phyloP scores from a whole-genome alignment of 192 early-diverging fungal genomes.

The Diversispora eburnea region DNA sequence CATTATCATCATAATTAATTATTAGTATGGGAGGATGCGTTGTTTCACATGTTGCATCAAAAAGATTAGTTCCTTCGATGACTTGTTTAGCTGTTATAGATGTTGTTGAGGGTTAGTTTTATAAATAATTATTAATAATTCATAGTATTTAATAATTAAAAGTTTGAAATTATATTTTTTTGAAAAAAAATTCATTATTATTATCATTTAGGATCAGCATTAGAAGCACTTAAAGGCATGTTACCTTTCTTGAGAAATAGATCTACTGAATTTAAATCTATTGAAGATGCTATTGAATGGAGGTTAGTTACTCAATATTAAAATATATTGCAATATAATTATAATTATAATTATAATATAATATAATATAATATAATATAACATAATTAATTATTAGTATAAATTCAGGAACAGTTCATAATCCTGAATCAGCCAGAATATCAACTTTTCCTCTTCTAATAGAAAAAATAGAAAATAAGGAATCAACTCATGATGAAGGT shows the following conservation, averaged over 20 bases:
- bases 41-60: constrained; percentile 58
- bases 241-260: constrained; percentile 41
- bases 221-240: constrained; percentile 55
- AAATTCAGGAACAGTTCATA: constrained; percentile 60
- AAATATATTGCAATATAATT: not conserved
- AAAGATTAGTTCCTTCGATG: constrained; percentile 45
- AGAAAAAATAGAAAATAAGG: constrained; percentile 22
- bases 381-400: constrained; percentile 34
- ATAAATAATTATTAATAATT: not conserved
- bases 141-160: not conserved
- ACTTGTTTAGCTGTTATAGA: constrained; percentile 69
- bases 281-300: constrained; percentile 55
- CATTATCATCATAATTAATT: no score
- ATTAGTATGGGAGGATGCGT: constrained; percentile 77
- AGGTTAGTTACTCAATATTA: constrained; percentile 38
- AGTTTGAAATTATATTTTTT: not conserved
- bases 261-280: constrained; percentile 45
- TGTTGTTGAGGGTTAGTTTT: constrained; percentile 67
- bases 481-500: not conserved
- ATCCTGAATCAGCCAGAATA: constrained; percentile 62
- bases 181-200: not conserved
- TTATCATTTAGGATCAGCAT: constrained; percentile 42
- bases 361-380: not conserved
- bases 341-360: not conserved
- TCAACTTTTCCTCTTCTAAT: constrained; percentile 66